Conservation (phyloP, 495 filamentous ascomycete genomes). For the Xylaria grammica region DNA sequence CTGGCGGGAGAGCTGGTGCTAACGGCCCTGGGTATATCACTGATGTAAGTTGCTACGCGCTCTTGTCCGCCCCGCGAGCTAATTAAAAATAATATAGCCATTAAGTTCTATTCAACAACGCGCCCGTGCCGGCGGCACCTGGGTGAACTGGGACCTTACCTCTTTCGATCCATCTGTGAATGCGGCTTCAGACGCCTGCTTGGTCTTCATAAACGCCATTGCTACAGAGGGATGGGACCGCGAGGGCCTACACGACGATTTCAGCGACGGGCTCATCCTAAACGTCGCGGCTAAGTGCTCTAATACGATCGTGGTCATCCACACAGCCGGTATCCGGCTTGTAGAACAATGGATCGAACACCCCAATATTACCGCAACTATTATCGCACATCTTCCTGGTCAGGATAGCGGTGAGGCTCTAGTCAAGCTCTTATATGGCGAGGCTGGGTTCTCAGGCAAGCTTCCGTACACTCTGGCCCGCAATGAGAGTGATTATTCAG, state of each 20-base stretch:
- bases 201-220: constrained; percentile 68
- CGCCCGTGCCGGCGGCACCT: constrained; percentile 60
- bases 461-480: constrained; percentile 73
- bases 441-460: constrained; percentile 63
- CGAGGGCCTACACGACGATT: constrained; percentile 48
- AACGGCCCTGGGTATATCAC: constrained; percentile 53
- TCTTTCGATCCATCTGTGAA: constrained; percentile 46
- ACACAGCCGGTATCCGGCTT: constrained; percentile 62
- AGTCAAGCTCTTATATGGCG: constrained; percentile 64
- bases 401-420: constrained; percentile 64
- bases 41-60: constrained; percentile 27
- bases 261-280: constrained; percentile 60
- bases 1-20: constrained; percentile 58
- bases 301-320: constrained; percentile 67
- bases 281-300: constrained; percentile 61
- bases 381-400: constrained; percentile 66
- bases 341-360: constrained; percentile 66
- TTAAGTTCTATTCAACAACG: constrained; percentile 64
- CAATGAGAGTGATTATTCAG: constrained; percentile 66
- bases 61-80: neutral
- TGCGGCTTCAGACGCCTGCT: constrained; percentile 65
- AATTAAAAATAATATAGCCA: constrained; percentile 46
- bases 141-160: constrained; percentile 54
- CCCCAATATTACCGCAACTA: constrained; percentile 66
- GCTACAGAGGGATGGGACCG: constrained; percentile 62